These are phyloP conservation scores for Mycena olivaceomarginata DNA, from an alignment of 768 basidiomycete species.

Conservation along the genomic window DNA sequence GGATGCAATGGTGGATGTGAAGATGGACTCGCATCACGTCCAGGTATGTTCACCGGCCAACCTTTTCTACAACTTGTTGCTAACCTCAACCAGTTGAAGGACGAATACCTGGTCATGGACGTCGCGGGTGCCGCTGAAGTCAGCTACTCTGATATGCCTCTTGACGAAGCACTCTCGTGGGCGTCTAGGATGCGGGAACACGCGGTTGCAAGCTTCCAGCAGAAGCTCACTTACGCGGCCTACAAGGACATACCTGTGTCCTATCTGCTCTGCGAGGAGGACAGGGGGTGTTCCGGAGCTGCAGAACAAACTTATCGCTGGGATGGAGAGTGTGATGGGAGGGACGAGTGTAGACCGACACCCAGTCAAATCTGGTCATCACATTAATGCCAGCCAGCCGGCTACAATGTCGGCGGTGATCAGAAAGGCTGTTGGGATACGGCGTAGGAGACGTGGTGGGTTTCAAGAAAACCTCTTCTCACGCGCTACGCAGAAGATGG, in stretches of 20 bases:
- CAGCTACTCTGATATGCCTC: not conserved
- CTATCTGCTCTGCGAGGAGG: constrained; percentile 11
- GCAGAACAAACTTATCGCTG: constrained; percentile 26
- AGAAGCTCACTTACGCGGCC: constrained; percentile 17
- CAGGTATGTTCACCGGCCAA: not conserved
- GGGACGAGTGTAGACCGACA: constrained; percentile 2
- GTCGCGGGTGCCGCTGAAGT: not conserved
- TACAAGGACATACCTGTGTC: constrained; percentile 28
- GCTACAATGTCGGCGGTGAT: not conserved
- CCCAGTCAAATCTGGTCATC: constrained; percentile 1
- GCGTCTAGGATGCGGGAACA: not conserved
- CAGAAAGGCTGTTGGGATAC: constrained; percentile 7
- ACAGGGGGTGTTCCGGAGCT: not conserved
- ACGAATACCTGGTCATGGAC: constrained; percentile 4
- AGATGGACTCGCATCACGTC: not conserved
- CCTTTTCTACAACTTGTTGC: not conserved
- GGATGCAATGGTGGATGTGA: not conserved
- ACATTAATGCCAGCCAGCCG: constrained; percentile 13
- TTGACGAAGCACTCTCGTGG: not conserved
- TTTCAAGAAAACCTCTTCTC: too few species aligned
- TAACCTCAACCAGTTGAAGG: not conserved
- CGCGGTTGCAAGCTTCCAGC: not conserved
- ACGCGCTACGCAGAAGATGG: too few species aligned
- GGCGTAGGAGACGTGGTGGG: too few species aligned
- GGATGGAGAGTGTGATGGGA: constrained; percentile 28